Base-by-base conservation (phyloP, 225 moss, liverwort and hornwort genomes). In the Physcomitrellopsis africana region DNA sequence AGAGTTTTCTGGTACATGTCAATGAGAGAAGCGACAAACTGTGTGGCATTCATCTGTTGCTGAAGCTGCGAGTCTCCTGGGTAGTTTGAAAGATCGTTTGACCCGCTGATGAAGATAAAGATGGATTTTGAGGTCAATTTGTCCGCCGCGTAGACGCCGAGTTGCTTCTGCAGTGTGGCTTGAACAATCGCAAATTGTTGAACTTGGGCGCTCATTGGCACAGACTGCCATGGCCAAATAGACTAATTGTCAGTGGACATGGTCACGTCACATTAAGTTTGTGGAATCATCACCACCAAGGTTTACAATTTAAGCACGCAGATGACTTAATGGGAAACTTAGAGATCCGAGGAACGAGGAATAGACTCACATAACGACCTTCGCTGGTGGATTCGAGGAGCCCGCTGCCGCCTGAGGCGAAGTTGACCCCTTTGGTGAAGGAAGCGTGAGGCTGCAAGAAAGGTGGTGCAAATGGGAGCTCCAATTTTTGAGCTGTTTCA, bases 321-420 rank as follows among this genome's bases (percentile, higher is more conserved):
- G 32, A 37, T 37, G 32, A 37, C 32, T 37, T 37, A 37, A 37
- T 37, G 32, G 4, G 32, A 37, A 37, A 37, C 4, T 7, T 7
- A 37, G 32, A 37, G 32, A 5, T 4, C 24, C 7, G 2, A 7
- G 32, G 4, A 37, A 7, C 32, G 32, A 37, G 32, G 32, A 37
- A 37, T 37, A 5, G 32, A 37, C 32, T 37, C 32, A 37, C 32
- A 37, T 37, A 0, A 4, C 4, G 5, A 37, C 67, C 79, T 23
- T 18, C 2, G 71, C 10, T 16, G 1, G 88, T 90, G 51, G 81
- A 77, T 61, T 85, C 81, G 57, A 90, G 77, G 59, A 90, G 77
- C 7, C 90, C 90, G 53, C 88, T 90, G 13, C 80, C 86, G 11
- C 80, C 44, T 17, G 90, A 88, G 13, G 83, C 90, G 47, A 90